Conservation (phyloP, 2,329 filamentous ascomycete genomes). For the Aureobasidium melanogenum region DNA sequence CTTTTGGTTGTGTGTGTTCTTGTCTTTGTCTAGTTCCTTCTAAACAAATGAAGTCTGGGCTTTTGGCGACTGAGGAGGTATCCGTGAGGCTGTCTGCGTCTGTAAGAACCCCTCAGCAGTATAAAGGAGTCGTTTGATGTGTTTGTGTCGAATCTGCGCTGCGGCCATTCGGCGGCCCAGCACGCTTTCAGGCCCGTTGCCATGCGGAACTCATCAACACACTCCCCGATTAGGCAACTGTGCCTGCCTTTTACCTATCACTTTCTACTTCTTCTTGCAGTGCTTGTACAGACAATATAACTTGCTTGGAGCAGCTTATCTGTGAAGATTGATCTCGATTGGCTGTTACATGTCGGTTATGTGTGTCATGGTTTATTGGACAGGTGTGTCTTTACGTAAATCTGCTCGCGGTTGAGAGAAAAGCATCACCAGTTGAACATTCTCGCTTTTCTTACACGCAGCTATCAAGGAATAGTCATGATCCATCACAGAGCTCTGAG, state of each 20-base stretch:
- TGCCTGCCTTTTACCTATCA: background rate
- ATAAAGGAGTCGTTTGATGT: constrained; percentile 12
- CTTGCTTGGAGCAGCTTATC: background rate
- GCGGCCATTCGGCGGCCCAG: background rate
- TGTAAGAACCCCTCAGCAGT: background rate
- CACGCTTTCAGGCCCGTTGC: constrained; percentile 1
- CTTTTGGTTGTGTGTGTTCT: background rate
- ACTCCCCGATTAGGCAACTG: background rate
- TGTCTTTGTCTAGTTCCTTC: background rate
- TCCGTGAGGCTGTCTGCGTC: constrained; percentile 3
- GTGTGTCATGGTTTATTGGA: background rate
- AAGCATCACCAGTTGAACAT: background rate
- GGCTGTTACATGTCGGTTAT: too few relatives aligned
- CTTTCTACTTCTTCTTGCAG: background rate
- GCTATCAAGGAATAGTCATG: background rate
- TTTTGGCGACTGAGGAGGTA: background rate
- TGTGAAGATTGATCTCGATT: background rate
- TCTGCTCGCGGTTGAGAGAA: background rate
- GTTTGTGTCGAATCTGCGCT: constrained; percentile 10
- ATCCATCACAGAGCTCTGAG: background rate
- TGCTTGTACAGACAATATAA: background rate
- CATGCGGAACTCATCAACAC: background rate
- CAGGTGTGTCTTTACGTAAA: background rate
- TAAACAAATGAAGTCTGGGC: background rate
- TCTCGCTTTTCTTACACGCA: background rate